Evolutionary conservation across 192 early-diverging fungal species (phyloP).

Genomic region (Allomyces javanicus): DNA sequence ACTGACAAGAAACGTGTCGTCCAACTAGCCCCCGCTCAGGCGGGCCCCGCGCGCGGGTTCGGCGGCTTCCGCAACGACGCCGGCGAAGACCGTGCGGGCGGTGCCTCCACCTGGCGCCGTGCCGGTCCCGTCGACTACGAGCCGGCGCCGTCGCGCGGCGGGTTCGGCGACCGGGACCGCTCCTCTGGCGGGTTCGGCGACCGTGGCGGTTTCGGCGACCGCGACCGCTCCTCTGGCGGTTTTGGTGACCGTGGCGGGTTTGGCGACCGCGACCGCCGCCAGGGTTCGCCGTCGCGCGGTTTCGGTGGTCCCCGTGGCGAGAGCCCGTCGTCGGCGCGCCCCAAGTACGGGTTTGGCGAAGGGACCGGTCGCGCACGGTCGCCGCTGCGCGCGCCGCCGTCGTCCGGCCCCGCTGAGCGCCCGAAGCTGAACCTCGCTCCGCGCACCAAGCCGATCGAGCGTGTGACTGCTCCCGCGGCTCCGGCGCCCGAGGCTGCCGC

Average conservation of each 20-base stretch:
- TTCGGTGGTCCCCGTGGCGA: not conserved
- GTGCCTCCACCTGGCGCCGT: constrained; percentile 32
- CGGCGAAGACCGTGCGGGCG: constrained; percentile 29
- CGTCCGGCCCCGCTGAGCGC: constrained; percentile 3
- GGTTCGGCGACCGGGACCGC: constrained; percentile 17
- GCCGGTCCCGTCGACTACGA: constrained; percentile 17
- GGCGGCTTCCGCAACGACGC: constrained; percentile 9
- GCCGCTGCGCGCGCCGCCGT: not conserved
- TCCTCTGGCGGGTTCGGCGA: no score
- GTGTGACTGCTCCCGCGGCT: not conserved
- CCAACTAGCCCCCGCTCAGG: constrained; percentile 1
- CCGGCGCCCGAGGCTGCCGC: not conserved
- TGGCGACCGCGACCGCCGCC: constrained; percentile 13
- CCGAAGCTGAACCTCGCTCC: not conserved
- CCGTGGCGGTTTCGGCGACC: constrained; percentile 19
- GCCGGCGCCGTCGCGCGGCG: constrained; percentile 14
- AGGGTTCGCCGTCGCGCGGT: no score
- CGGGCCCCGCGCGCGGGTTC: constrained; percentile 1
- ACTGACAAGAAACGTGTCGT: not conserved
- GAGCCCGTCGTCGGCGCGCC: no score
- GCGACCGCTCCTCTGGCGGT: constrained; percentile 2
- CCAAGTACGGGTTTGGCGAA: no score
- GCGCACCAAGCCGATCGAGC: not conserved
- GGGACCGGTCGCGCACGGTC: no score
- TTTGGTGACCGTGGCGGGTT: constrained; percentile 12